Evolutionary conservation across 2,329 filamentous ascomycete genomes (phyloP).

Genomic region (Arthroderma uncinatum): DNA sequence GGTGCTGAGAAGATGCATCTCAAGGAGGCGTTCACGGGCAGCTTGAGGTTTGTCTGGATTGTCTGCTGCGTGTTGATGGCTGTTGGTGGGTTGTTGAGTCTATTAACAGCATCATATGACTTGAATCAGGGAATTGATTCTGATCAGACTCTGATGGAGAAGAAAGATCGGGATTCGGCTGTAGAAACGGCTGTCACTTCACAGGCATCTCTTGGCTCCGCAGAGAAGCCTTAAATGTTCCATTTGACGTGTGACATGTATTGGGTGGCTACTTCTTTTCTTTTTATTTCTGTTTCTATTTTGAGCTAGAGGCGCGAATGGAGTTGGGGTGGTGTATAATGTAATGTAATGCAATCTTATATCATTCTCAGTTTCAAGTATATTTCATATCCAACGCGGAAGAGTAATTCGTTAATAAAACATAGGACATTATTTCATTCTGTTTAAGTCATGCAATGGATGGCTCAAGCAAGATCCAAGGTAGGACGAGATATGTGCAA

Average conservation of each 20-base stretch:
- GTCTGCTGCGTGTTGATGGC: conserved; percentile 45
- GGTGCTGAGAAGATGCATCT: conserved; percentile 34
- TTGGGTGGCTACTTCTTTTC: too few relatives aligned
- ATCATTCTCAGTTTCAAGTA: too few relatives aligned
- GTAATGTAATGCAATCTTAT: too few relatives aligned
- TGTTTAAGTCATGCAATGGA: not conserved
- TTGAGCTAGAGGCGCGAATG: too few relatives aligned
- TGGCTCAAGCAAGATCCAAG: not conserved
- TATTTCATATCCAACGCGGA: too few relatives aligned
- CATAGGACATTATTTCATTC: not conserved
- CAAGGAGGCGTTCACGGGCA: conserved; percentile 44
- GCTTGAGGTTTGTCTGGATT: conserved; percentile 45
- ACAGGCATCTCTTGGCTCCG: too few relatives aligned
- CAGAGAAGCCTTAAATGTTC: not conserved
- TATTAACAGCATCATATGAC: conserved; percentile 42
- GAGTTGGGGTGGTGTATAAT: too few relatives aligned
- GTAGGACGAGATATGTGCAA: not conserved
- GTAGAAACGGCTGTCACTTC: not conserved
- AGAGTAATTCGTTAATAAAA: too few relatives aligned
- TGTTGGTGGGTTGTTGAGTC: conserved; percentile 41
- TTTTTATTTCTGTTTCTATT: not conserved
- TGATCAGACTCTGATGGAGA: conserved; percentile 38
- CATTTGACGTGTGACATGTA: too few relatives aligned
- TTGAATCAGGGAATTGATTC: conserved; percentile 40
- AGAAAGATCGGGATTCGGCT: conserved; percentile 15